Base-by-base conservation (phyloP, 495 filamentous ascomycete species). In the Annulohypoxylon moriforme region DNA sequence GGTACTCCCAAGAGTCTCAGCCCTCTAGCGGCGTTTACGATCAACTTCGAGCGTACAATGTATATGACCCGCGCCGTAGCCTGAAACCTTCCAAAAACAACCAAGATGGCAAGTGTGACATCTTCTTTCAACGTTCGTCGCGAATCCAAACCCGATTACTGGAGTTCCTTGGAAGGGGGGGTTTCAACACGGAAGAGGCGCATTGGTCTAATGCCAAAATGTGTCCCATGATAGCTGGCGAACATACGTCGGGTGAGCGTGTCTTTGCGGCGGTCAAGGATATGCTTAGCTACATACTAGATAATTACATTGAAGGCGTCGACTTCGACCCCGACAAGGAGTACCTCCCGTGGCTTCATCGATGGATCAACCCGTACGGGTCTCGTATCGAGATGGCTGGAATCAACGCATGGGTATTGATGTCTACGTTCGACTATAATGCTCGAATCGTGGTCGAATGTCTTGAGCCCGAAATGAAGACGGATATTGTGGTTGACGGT, bases 321-420 rank as follows among this genome's bases (percentile, higher is more conserved):
- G 20, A 46, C 18, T 13, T 7, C 2, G 22, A 49, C 10, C 22
- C 22, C 20, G 13, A 60, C 5, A n/a, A 49, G 0, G 4, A 11
- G 4, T 0, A 8, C 9, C 50, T 75, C 25, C 62, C 63, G n/a
- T 33, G 20, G 4, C 49, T 72, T 10, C 18, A 50, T 14, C 64
- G 59, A 20, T 76, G 76, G 74, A 65, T 73, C n/a, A 56, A 70
- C 13, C 74, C 76, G 5, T 78, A 60, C 34, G 60, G 68, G 57
- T 11, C 38, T 9, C 72, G 76, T 18, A 27, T 78, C 13, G 76
- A 78, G 46, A 70, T 78, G 74, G 31, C 74, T 1, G 76, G 76
- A 3, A 78, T 78, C 66, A 68, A 64, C 29, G 74, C 76, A 22
- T 78, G 76, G 76, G n/a, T 49, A 5, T 22, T 78, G 5, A 78